These are phyloP conservation scores for Cyberlindnera suaveolens DNA, from an alignment of 805 yeast genomes.

Conservation along the genomic window DNA sequence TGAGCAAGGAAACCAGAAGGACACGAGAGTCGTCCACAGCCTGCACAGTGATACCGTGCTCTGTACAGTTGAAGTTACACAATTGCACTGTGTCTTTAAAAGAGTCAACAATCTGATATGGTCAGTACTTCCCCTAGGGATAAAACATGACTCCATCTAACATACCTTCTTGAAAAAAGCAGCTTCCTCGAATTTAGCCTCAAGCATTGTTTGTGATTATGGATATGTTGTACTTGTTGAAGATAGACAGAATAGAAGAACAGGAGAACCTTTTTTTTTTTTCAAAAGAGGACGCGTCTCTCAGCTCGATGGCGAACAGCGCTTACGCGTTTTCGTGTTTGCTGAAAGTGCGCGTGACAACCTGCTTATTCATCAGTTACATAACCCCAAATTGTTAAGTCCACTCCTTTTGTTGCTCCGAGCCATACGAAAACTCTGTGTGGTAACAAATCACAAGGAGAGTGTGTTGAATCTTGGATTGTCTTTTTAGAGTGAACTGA, in stretches of 20 bases:
- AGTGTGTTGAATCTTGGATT: no score
- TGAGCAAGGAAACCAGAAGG: conserved; percentile 77
- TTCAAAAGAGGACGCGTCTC: conserved; percentile 1
- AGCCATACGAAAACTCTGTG: no score
- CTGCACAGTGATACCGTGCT: conserved; percentile 89
- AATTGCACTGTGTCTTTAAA: conserved; percentile 91
- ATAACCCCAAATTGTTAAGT: no score
- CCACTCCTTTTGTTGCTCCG: no score
- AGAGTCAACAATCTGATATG: conserved; percentile 68
- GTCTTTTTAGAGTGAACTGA: no score
- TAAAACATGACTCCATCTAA: conserved; percentile 11
- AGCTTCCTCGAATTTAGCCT: conserved; percentile 94
- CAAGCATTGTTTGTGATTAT: conserved; percentile 59
- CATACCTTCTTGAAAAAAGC: conserved; percentile 68
- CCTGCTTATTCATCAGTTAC: no score
- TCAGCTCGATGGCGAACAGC: neutral
- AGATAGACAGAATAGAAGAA: neutral
- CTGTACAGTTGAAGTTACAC: conserved; percentile 96
- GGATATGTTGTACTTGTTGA: neutral
- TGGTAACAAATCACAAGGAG: no score
- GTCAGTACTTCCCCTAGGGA: conserved; percentile 22
- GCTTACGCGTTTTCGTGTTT: neutral
- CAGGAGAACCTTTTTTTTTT: neutral
- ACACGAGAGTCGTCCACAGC: conserved; percentile 98
- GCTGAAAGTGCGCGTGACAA: no score